These are phyloP conservation scores for Hsuehochloa calcarea DNA, from an alignment of 176 grass and related monocot species.

Conservation along the genomic window DNA sequence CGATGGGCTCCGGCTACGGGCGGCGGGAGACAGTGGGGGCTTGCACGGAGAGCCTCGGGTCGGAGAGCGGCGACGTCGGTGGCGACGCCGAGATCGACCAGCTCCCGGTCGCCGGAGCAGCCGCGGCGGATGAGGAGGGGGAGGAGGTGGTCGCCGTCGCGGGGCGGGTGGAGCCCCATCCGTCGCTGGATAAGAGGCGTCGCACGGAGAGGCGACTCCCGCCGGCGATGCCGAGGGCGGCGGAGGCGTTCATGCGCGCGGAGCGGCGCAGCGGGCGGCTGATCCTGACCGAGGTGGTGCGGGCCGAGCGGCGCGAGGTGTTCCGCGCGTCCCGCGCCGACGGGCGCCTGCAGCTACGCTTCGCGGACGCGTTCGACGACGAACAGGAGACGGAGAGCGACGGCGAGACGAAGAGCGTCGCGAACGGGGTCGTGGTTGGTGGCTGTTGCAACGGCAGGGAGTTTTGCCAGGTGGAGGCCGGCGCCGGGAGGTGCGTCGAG, in stretches of 20 bases:
- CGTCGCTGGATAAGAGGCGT: neutral
- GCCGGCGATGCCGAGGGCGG: slow-evolving; percentile 45
- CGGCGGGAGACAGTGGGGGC: neutral
- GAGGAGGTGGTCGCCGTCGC: neutral
- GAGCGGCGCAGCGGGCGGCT: slow-evolving; percentile 67
- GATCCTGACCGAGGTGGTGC: slow-evolving; percentile 58
- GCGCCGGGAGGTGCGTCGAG: slow-evolving; percentile 4
- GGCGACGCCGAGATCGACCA: slow-evolving; percentile 42
- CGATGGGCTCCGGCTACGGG: neutral
- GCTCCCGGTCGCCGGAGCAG: neutral
- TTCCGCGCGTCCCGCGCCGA: slow-evolving; percentile 55
- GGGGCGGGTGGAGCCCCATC: neutral
- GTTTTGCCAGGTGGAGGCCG: slow-evolving; percentile 17
- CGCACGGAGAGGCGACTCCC: slow-evolving; percentile 22
- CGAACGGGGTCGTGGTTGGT: neutral
- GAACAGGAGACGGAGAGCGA: neutral
- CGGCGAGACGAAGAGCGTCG: neutral
- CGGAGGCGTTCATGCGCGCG: slow-evolving; percentile 49
- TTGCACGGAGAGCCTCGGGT: slow-evolving; percentile 79
- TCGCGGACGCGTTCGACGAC: slow-evolving; percentile 5
- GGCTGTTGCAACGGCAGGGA: neutral
- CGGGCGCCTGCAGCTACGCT: slow-evolving; percentile 54
- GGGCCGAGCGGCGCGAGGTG: slow-evolving; percentile 24
- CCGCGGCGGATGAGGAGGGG: neutral
- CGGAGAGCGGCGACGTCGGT: slow-evolving; percentile 65